These are phyloP conservation scores for Nakazawaea molendinolei DNA, from an alignment of 805 yeast species.

Conservation along the genomic window DNA sequence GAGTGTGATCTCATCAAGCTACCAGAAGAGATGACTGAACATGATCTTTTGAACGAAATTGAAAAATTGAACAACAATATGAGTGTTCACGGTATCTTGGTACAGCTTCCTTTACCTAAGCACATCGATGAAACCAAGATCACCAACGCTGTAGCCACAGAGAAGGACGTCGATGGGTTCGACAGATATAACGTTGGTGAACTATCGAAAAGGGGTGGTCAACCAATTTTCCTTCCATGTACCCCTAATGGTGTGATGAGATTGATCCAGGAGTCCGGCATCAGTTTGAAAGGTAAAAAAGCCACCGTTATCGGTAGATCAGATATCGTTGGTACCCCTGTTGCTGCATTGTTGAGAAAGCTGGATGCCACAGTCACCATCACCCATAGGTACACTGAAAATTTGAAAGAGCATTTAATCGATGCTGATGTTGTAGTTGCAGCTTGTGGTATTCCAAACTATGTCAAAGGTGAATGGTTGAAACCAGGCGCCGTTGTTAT, in stretches of 20 bases:
- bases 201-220: conserved; percentile 78
- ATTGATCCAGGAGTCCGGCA: conserved; percentile 62
- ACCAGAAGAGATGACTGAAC: conserved; percentile 55
- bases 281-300: conserved; percentile 64
- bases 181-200: conserved; percentile 87
- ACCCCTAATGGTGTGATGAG: conserved; percentile 93
- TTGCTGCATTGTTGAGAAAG: conserved; percentile 73
- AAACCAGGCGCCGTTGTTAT: conserved; percentile 80
- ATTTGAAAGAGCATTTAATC: conserved; percentile 48
- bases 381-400: conserved; percentile 67
- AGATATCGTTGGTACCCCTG: conserved; percentile 94
- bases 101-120: conserved; percentile 85
- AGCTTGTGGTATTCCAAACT: conserved; percentile 85
- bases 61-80: conserved; percentile 65
- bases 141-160: conserved; percentile 74
- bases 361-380: conserved; percentile 85
- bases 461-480: conserved; percentile 81
- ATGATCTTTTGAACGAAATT: conserved; percentile 51
- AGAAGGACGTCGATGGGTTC: conserved; percentile 94
- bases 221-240: conserved; percentile 82
- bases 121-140: conserved; percentile 72
- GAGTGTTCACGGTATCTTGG: conserved; percentile 75
- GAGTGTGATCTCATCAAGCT: conserved; percentile 59
- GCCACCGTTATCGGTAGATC: conserved; percentile 94
- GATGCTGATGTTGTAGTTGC: conserved; percentile 86